Evolutionary conservation across 2,329 filamentous ascomycete genomes (phyloP).

Genomic region (Pseudomassariella vexata): DNA sequence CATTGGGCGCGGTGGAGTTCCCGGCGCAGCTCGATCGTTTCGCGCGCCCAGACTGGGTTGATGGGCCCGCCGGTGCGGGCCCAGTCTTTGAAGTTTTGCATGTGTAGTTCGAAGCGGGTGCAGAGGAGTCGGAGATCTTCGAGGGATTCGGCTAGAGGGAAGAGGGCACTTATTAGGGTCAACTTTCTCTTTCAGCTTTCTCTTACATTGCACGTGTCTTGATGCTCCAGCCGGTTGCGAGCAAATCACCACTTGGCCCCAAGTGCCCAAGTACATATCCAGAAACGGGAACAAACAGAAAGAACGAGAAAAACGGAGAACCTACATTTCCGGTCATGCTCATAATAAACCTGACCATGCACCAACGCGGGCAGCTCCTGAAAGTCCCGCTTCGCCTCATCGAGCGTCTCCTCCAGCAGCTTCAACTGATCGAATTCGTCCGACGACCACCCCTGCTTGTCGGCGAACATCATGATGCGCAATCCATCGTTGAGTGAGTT

Average conservation of each 20-base stretch:
- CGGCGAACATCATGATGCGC: conserved; percentile 49
- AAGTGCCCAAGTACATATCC: conserved; percentile 2
- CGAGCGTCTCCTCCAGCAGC: conserved; percentile 47
- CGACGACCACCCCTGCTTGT: conserved; percentile 52
- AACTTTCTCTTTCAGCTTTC: conserved; percentile 12
- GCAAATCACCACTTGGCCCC: no score
- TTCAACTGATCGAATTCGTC: conserved; percentile 56
- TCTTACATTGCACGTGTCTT: conserved; percentile 2
- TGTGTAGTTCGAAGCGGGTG: conserved; percentile 39
- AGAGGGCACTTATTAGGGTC: conserved; percentile 13
- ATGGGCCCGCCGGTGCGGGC: conserved; percentile 47
- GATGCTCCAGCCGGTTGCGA: no score
- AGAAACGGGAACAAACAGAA: conserved; percentile 6
- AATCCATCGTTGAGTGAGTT: conserved; percentile 46
- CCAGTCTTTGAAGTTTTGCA: conserved; percentile 49
- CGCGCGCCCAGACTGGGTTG: conserved; percentile 48
- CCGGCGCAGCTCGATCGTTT: conserved; percentile 41
- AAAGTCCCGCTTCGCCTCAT: conserved; percentile 56
- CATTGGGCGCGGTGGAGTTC: conserved; percentile 54
- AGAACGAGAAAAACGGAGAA: conserved; percentile 11
- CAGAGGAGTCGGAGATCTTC: conserved; percentile 42
- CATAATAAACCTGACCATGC: conserved; percentile 51
- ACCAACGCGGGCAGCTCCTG: conserved; percentile 51
- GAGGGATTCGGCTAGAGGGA: conserved; percentile 41
- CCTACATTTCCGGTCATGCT: conserved; percentile 50